Base-by-base conservation (phyloP, 2,329 filamentous ascomycete genomes). In the Didymella lethalis region DNA sequence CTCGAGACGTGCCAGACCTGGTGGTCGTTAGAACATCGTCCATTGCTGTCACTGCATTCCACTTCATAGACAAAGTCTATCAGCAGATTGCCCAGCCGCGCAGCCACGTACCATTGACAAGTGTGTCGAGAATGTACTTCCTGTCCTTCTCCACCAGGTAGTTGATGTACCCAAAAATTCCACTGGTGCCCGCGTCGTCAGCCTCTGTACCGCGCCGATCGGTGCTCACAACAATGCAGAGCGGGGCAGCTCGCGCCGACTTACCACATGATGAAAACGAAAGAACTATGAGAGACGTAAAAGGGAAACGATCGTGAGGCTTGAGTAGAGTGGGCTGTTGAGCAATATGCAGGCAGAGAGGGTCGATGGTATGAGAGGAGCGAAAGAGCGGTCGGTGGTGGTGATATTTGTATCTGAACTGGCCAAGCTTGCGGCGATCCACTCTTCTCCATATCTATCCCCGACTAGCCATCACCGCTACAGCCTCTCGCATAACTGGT, bases 61-160 rank as follows among this genome's bases (percentile, higher is more conserved):
- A 16, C 12, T 26, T 11, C 12, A 3, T 12, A 16, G 14, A 6
- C 32, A n/a, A 34, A 34, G 32, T 7, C 29, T 12, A 11, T 8
- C 10, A 31, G 29, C 29, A 31, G 11, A 31, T 11, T 31, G 29
- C 29, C 29, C 56, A 50, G 46, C 46, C 38, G 32, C 20, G 31
- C 16, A 28, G 45, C 25, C 31, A 82, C 89, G 80, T 81, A 93
- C 93, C 94, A 84, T 98, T 97, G 80, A 97, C 90, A 71, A 99
- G 86, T 64, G 94, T 98, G 79, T 97, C 89, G 77, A 98, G 86
- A 79, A 98, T 96, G 83, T 90, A 96, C 82, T 92, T 93, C 80
- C 95, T 88, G 84, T 98, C 94, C 87, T 96, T 97, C 86, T 98
- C 95, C 79, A 98, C 93, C 79, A 98, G 85, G 83, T 98, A 98